Evolutionary conservation across 371 early-diverging fungal species (phyloP), one percentile per base, ranked within the genome.

Genomic region (Scutellospora calospora): DNA sequence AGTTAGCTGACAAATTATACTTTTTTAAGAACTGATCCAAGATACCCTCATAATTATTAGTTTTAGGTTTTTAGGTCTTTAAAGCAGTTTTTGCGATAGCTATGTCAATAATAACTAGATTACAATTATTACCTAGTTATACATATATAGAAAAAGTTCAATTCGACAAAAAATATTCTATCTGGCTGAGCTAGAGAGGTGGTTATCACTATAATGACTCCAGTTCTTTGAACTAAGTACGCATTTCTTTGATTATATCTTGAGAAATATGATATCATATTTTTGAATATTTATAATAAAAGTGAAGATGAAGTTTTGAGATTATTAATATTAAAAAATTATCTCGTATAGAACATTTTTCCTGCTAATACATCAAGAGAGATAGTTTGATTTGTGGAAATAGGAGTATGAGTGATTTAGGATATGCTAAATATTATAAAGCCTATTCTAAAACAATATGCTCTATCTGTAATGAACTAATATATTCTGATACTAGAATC

Each of bases 241-340:
- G 60, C 8, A 59, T 59, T 59, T 29, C 5, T 59, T 59, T 27
- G 60, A 59, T 27, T 22, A 25, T 27, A 59, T 59, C 29, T 59
- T 59, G 27, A 27, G 45, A 59, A 9, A 59, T 38, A 38, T 6
- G 6, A 38, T 6, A 38, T 38, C 6, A 16, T 0, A 65, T 22
- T 65, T 65, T 65, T 65, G 29, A 65, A 65, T 65, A 65, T 65
- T 3, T 65, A 65, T 65, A 65, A 65, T 65, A 65, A 65, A 65
- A 65, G 29, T 65, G 3, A 65, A 65, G 3, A 16, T 16, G 27
- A 65, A 65, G 65, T 38, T 65, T 65, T 65, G 27, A 65, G 65
- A 65, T 65, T 65, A 65, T 65, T 65, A 65, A 65, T 65, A 65
- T 65, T 27, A 38, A 68, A 38, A 68, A 68, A 68, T 68, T 68